These are phyloP conservation scores for Larix kaempferi DNA, from an alignment of 75 land plant species.

Conservation along the genomic window DNA sequence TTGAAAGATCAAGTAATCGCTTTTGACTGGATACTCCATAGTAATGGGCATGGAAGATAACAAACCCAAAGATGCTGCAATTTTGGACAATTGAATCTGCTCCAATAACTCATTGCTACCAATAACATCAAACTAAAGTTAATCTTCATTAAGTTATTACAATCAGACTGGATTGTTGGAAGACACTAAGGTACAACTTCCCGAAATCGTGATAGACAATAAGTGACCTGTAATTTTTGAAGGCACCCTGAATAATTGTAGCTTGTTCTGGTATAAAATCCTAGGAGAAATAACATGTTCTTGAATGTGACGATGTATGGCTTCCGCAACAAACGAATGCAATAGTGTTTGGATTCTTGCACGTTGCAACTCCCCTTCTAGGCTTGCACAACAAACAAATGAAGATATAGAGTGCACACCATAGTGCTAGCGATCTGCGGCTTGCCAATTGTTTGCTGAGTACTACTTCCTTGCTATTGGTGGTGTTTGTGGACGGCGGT, in stretches of 20 bases:
- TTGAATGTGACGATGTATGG: too few species aligned
- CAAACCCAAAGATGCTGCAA: slow-evolving; percentile 75
- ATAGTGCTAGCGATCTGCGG: too few species aligned
- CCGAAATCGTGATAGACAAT: slow-evolving; percentile 67
- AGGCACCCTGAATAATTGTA: slow-evolving; percentile 30
- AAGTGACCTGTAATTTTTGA: slow-evolving; percentile 41
- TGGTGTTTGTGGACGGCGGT: too few species aligned
- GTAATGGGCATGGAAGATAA: slow-evolving; percentile 7
- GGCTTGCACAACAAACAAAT: too few species aligned
- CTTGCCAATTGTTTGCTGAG: too few species aligned
- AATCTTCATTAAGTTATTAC: slow-evolving; percentile 54
- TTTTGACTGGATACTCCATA: neutral
- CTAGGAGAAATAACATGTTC: slow-evolving; percentile 57
- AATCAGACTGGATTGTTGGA: slow-evolving; percentile 50
- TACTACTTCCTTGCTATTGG: too few species aligned
- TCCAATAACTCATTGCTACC: slow-evolving; percentile 44
- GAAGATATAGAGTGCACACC: too few species aligned
- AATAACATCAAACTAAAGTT: slow-evolving; percentile 69
- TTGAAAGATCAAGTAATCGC: neutral
- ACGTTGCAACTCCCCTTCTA: too few species aligned
- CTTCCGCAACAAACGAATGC: too few species aligned
- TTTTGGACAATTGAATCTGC: slow-evolving; percentile 50
- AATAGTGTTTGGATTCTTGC: too few species aligned
- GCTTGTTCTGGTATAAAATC: slow-evolving; percentile 14
- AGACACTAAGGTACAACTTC: slow-evolving; percentile 41